Evolutionary conservation across 2,329 filamentous ascomycete genomes (phyloP).

Genomic region (Neonectria magnoliae): DNA sequence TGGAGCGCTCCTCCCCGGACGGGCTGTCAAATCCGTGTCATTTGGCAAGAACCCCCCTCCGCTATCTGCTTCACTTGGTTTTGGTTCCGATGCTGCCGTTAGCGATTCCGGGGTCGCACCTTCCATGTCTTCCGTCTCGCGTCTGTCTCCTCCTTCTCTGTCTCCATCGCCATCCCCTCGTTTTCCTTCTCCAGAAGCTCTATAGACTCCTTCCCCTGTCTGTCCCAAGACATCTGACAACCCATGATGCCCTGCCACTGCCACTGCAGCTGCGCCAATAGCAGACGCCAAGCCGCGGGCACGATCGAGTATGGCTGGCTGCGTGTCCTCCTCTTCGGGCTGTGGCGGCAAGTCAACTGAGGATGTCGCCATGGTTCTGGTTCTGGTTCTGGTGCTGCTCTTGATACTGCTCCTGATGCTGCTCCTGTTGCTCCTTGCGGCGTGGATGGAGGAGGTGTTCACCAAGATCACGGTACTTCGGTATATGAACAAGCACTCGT

Average conservation of each 20-base stretch:
- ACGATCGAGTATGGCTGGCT: constrained; percentile 37
- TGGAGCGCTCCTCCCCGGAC: constrained; percentile 35
- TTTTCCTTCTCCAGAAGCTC: constrained; percentile 12
- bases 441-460: not conserved
- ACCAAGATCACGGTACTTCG: not conserved
- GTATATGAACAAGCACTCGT: not conserved
- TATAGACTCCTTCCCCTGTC: constrained; percentile 16
- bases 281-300: constrained; percentile 40
- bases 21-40: constrained; percentile 32
- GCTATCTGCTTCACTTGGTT: not conserved
- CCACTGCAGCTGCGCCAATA: constrained; percentile 39
- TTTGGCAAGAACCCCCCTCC: constrained; percentile 33
- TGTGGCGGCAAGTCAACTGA: constrained; percentile 40
- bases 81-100: constrained; percentile 18
- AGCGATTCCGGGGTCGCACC: constrained; percentile 16
- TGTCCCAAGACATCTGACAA: constrained; percentile 26
- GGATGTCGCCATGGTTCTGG: constrained; percentile 36
- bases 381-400: too few relatives aligned
- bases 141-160: not conserved
- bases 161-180: constrained; percentile 10
- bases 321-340: constrained; percentile 38
- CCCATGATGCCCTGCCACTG: constrained; percentile 31
- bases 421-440: not conserved
- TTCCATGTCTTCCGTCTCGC: constrained; percentile 16
- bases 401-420: too few relatives aligned